Base-by-base conservation (phyloP, 495 filamentous ascomycete species). In the Collariella sp. region DNA sequence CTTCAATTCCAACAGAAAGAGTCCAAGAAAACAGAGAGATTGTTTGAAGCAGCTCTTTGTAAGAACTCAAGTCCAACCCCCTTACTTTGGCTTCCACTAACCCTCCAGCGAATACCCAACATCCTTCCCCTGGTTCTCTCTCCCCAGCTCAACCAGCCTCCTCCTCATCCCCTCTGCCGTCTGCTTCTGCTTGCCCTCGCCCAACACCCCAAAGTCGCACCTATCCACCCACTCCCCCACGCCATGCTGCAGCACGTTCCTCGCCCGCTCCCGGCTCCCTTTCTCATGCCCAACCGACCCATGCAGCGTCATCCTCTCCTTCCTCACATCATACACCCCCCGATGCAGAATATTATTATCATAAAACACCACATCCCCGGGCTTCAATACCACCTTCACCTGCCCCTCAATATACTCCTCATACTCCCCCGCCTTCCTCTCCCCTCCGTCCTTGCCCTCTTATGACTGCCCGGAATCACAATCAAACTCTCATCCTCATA, bases 291-390 rank as follows among this genome's bases (percentile, higher is more conserved):
- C 87, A 38, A 94, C 73, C 62, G 83, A 84, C n/a, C 87, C 88
- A 74, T 94, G 88, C 70, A 91, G 61, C 61, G 88, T 94, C 72
- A 87, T 71, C 55, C 88, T 68, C 67, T 85, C 83, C 61, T 71
- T 77, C n/a, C 53, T 59, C 0, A 63, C 70, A 4, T 73, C 69
- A 62, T 94, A 94, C n/a, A 84, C 79, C 0, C 86, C 88, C 1
- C 88, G 76, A 52, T 94, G 88, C 64, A 91, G 55, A 48, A 94
- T 91, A 70, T 94, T 91, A 56, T 88, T 91, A 68, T 94, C 80
- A 64, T 94, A 91, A 62, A 94, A 94, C 34, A 86, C 84, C 7
- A 84, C 76, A 66, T 91, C 88, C 0, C 88, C 88, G 0, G 86
- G 72, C 59, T 80, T 67, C 57, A 91, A 63, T 64, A 68, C 53